A percentile compares a stretch with the other conserved stretches of the same genome.
phyloP scores from a whole-genome alignment of 768 basidiomycete species.

The Podaxis rugospora region DNA sequence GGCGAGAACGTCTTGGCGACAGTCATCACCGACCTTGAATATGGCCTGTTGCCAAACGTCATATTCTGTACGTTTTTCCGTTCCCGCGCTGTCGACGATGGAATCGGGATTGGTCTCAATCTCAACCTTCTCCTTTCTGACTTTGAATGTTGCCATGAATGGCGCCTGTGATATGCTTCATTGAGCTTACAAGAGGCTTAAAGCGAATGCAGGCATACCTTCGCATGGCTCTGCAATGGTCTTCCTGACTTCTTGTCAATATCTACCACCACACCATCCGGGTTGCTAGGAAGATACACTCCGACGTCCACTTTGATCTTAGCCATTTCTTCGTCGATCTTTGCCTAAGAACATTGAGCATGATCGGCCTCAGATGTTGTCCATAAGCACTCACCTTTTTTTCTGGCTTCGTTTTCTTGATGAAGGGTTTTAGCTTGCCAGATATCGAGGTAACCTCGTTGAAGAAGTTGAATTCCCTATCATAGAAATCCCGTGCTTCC shows the following conservation, averaged over 20 bases:
- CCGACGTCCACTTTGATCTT: constrained; percentile 92
- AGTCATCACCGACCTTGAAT: constrained; percentile 99
- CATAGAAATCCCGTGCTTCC: constrained; percentile 83
- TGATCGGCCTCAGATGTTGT: neutral
- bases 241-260: constrained; percentile 96
- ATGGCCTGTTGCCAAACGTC: constrained; percentile 98
- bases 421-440: constrained; percentile 93
- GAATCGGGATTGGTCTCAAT: constrained; percentile 71
- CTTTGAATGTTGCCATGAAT: constrained; percentile 99
- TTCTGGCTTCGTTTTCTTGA: constrained; percentile 92
- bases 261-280: constrained; percentile 95
- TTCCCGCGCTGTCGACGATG: constrained; percentile 55
- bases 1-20: constrained; percentile 96
- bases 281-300: constrained; percentile 96
- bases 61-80: constrained; percentile 58
- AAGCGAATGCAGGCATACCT: constrained; percentile 42
- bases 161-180: constrained; percentile 66
- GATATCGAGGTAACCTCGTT: constrained; percentile 96
- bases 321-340: constrained; percentile 99
- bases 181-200: too few species aligned
- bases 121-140: constrained; percentile 76
- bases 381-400: constrained; percentile 66
- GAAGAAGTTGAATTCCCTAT: constrained; percentile 95
- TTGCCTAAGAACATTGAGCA: constrained; percentile 53
- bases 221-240: constrained; percentile 95